phyloP scores from a whole-genome alignment of 169 alveolate species.

The Eimeria maxima region DNA sequence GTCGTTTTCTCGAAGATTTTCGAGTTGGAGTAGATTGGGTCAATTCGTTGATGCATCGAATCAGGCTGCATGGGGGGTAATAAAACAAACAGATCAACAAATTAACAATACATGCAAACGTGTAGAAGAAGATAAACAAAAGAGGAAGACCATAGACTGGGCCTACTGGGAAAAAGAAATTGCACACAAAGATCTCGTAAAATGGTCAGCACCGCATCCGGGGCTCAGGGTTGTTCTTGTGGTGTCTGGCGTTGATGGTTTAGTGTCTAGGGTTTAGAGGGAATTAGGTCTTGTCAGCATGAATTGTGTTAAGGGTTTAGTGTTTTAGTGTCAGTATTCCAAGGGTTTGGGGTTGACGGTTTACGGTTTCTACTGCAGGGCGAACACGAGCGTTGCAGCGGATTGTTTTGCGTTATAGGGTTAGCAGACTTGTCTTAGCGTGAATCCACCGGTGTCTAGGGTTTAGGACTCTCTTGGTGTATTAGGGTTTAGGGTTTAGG shows the following conservation, averaged over 20 bases:
- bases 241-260: background rate
- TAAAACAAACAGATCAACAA: constrained; percentile 18
- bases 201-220: constrained; percentile 18
- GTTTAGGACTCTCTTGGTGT: background rate
- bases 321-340: background rate
- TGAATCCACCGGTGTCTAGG: background rate
- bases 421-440: background rate
- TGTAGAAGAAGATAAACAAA: background rate
- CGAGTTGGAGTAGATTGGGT: constrained; percentile 6
- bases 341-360: background rate
- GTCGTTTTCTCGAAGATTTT: background rate
- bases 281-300: background rate
- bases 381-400: too few species aligned
- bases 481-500: background rate
- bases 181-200: constrained; percentile 84
- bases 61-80: background rate
- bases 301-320: background rate
- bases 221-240: background rate
- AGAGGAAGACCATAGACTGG: constrained; percentile 82
- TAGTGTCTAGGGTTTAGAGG: background rate
- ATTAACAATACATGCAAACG: background rate
- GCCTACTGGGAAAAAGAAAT: constrained; percentile 81
- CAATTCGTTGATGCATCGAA: background rate
- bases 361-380: background rate
- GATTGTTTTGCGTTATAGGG: background rate